phyloP scores from a whole-genome alignment of 2,329 filamentous ascomycete genomes.

The Colletotrichum eremochloae region DNA sequence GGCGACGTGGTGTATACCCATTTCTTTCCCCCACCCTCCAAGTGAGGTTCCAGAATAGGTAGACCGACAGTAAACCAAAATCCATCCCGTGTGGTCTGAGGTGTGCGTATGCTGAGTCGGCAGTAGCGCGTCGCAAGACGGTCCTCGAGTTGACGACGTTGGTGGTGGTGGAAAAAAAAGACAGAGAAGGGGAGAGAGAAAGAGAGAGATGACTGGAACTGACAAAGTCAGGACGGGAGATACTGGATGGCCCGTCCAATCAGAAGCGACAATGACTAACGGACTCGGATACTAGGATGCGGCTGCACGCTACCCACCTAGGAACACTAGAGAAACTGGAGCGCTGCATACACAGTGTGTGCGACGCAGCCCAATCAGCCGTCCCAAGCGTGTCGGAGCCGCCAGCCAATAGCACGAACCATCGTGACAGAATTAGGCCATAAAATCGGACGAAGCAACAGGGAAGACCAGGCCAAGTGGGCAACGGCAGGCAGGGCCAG shows the following conservation, averaged over 20 bases:
- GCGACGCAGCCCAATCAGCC: slow-evolving; percentile 14
- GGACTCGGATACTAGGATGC: slow-evolving; percentile 37
- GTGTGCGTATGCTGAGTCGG: slow-evolving; percentile 33
- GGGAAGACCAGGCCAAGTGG: slow-evolving; percentile 22
- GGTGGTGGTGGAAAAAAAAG: slow-evolving; percentile 24
- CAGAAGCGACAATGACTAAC: slow-evolving; percentile 35
- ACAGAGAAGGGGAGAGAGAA: neutral
- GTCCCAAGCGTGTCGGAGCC: slow-evolving; percentile 27
- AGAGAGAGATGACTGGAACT: neutral
- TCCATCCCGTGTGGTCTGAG: slow-evolving; percentile 28
- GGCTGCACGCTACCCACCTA: slow-evolving; percentile 23
- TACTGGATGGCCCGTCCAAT: slow-evolving; percentile 22
- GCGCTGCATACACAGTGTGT: slow-evolving; percentile 31
- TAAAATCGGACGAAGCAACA: slow-evolving; percentile 25
- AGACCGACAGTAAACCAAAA: neutral
- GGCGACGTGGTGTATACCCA: slow-evolving; percentile 5
- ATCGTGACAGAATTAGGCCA: slow-evolving; percentile 39
- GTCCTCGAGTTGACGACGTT: slow-evolving; percentile 12
- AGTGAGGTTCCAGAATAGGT: neutral
- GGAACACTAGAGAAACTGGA: neutral
- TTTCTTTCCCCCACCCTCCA: neutral
- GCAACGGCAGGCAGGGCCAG: slow-evolving; percentile 2
- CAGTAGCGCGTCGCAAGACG: slow-evolving; percentile 28
- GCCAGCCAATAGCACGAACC: slow-evolving; percentile 36
- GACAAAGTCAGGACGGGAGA: slow-evolving; percentile 5